Percentiles rank a stretch among this genome's conserved stretches.
phyloP scores from a whole-genome alignment of 2,329 filamentous ascomycete genomes.

The Aspergillus niger region DNA sequence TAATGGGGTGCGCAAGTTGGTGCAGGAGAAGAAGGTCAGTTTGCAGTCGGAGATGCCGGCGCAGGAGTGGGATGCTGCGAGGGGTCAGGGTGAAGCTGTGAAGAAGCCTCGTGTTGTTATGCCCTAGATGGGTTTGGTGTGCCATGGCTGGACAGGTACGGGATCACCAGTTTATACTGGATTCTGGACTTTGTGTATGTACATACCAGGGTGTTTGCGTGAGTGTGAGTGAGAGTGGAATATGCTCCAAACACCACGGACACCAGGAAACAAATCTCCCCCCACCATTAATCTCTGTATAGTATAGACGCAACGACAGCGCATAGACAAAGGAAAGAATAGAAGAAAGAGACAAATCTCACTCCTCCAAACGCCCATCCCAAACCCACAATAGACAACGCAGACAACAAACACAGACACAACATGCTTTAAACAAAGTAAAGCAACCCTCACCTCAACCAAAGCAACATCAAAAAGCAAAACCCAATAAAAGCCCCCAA shows the following conservation, averaged over 20 bases:
- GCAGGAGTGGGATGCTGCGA: slow-evolving; percentile 21
- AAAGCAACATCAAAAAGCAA: slow-evolving; percentile 85
- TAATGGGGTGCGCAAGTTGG: slow-evolving; percentile 43
- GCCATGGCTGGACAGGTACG: neutral
- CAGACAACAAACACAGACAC: slow-evolving; percentile 6
- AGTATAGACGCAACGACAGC: neutral
- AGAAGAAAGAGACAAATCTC: neutral
- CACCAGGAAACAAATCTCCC: neutral
- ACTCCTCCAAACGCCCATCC: slow-evolving; percentile 14
- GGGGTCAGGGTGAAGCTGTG: slow-evolving; percentile 2
- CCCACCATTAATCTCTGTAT: slow-evolving; percentile 20
- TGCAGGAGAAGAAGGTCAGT: slow-evolving; percentile 41
- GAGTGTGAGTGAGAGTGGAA: slow-evolving; percentile 13
- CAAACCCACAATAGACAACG: slow-evolving; percentile 6
- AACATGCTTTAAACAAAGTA: slow-evolving; percentile 7
- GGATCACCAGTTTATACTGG: neutral
- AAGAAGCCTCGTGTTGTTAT: slow-evolving; percentile 25
- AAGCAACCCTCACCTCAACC: slow-evolving; percentile 61
- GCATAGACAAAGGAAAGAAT: neutral
- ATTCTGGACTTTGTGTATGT: slow-evolving; percentile 9
- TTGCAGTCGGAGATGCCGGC: slow-evolving; percentile 25
- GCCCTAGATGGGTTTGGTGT: slow-evolving; percentile 5
- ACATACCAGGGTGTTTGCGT: slow-evolving; percentile 13
- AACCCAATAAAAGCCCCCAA: slow-evolving; percentile 88
- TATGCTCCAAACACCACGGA: slow-evolving; percentile 16